Base-by-base conservation (phyloP, 352 stramenopile species). In the Paralagenidium karlingii region DNA sequence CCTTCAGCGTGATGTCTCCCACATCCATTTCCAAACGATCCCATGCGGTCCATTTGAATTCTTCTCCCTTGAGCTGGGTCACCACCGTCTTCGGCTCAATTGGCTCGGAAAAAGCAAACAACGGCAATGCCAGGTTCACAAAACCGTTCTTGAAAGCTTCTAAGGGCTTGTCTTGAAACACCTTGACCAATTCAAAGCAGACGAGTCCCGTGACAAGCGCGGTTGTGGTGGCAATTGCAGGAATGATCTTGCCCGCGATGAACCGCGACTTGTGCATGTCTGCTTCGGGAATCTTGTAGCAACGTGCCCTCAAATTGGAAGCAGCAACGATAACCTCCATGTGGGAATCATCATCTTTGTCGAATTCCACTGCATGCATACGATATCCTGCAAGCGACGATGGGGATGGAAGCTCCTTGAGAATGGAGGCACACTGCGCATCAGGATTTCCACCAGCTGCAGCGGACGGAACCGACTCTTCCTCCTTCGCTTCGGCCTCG, bases 181-280 rank as follows among this genome's bases (percentile, higher is more conserved):
- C 73, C 56, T 99, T 99, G 52, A 98, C 81, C 31, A 99, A 81
- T 54, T 99, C 96, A 44, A 99, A 88, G 59, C 94, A 98, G 50
- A 99, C 92, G 5, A 99, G 73, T 26, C 96, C 96, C 0, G 96
- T 98, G 24, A 99, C 96, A 25, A 99, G 66, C 13, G 95, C 94
- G 11, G 96, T 99, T 8, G 96, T 99, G 27, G 96, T 99, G 16
- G 96, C 96, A 59, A 99, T 99, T 12, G 96, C 96, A 9, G 96
- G 96, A 47, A 99, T 99, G 57, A 99, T 99, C 56, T 98, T 98
- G 38, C 96, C 96, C n/a, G 96, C 96, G 67, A 99, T 99, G 24
- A 97, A 95, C 38, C 96, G 93, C 22, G 93, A 98, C 40, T 96
- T 90, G 66, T 99, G 94, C 58, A 97, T 95, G 53, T 99, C 94